Evolutionary conservation across 306 rosid genomes (phyloP).

Genomic region (Carpinus viminea): DNA sequence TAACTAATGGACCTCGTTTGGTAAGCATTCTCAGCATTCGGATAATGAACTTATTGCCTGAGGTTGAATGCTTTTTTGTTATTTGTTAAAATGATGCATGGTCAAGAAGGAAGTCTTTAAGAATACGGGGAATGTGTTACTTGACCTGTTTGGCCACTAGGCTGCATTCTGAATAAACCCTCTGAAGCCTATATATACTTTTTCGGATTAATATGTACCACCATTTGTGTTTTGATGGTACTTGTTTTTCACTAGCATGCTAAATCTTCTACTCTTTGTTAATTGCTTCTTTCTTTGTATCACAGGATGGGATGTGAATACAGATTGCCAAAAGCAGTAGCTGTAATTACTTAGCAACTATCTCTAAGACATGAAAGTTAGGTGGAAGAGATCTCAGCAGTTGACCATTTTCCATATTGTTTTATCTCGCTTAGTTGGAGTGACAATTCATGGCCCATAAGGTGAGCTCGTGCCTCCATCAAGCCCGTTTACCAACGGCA

Average conservation of each 20-base stretch:
- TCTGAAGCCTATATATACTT: not conserved
- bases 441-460: conserved; percentile 9
- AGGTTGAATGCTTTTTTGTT: not conserved
- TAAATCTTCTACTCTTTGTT: not conserved
- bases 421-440: not conserved
- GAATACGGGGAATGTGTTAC: too few species aligned
- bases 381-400: conserved; percentile 31
- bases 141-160: not conserved
- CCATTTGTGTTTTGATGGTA: not conserved
- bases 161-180: not conserved
- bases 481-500: conserved; percentile 4
- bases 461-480: conserved; percentile 15
- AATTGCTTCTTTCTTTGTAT: not conserved
- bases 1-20: conserved; percentile 23
- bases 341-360: conserved; percentile 42
- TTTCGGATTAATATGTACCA: not conserved
- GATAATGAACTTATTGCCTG: not conserved
- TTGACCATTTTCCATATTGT: conserved; percentile 7
- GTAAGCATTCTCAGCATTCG: conserved; percentile 23
- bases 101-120: not conserved
- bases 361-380: conserved; percentile 23
- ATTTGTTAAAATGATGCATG: conserved; percentile 5
- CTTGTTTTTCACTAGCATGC: not conserved
- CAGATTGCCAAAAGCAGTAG: conserved; percentile 24
- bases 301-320: conserved; percentile 25